Evolutionary conservation across 2,329 filamentous ascomycete species (phyloP).

Genomic region (Xylaria hypoxylon): DNA sequence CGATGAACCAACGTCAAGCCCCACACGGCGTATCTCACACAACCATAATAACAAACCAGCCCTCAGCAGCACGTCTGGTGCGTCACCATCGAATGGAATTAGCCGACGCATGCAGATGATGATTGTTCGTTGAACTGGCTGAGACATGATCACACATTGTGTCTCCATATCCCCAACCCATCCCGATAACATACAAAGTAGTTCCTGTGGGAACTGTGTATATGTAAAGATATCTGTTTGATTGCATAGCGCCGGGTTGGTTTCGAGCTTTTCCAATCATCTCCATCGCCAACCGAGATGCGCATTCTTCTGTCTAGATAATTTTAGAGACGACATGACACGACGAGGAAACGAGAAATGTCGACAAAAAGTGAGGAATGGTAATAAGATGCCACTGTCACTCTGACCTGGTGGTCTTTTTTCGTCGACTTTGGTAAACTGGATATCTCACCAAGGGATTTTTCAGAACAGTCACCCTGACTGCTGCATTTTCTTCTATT

Average conservation of each 20-base stretch:
- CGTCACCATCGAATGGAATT: constrained; percentile 63
- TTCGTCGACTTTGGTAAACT: constrained; percentile 33
- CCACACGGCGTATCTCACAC: constrained; percentile 62
- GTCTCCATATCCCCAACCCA: neutral
- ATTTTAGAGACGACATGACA: constrained; percentile 36
- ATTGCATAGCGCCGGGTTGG: constrained; percentile 56
- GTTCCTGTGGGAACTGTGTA: constrained; percentile 46
- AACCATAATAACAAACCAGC: constrained; percentile 66
- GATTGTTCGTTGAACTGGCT: constrained; percentile 65
- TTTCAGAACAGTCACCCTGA: constrained; percentile 25
- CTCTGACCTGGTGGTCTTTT: constrained; percentile 20
- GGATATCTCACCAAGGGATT: constrained; percentile 41
- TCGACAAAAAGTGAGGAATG: constrained; percentile 26
- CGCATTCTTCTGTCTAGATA: constrained; percentile 43
- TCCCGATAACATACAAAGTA: constrained; percentile 16
- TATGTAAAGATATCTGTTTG: constrained; percentile 52
- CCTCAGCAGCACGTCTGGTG: constrained; percentile 62
- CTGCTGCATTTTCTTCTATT: constrained; percentile 26
- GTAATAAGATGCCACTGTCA: constrained; percentile 28
- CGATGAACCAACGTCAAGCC: constrained; percentile 69
- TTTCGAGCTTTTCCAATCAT: constrained; percentile 41
- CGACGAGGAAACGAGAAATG: constrained; percentile 38
- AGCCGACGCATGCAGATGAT: constrained; percentile 71
- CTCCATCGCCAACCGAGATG: constrained; percentile 33
- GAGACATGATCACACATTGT: neutral